phyloP scores from a whole-genome alignment of 2,329 filamentous ascomycete genomes.

The Aspergillus unguis region DNA sequence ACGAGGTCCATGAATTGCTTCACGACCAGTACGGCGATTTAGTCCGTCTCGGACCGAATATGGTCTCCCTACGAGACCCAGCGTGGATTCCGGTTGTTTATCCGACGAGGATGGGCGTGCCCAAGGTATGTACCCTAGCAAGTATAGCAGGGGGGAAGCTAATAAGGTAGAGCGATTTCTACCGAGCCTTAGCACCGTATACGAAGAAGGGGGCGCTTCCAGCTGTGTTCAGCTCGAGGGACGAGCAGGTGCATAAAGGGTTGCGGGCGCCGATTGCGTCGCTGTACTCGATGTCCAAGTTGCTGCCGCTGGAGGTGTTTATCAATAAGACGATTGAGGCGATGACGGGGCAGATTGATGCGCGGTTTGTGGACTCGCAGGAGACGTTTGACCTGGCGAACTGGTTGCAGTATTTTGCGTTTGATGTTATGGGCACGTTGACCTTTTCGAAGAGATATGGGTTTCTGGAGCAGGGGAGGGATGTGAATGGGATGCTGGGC shows the following conservation, averaged over 20 bases:
- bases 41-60: constrained; percentile 30
- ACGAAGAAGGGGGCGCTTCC: constrained; percentile 15
- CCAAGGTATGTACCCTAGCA: constrained; percentile 13
- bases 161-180: constrained; percentile 25
- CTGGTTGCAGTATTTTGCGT: constrained; percentile 35
- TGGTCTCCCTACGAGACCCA: constrained; percentile 28
- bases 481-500: constrained; percentile 26
- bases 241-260: constrained; percentile 27
- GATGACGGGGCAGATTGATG: not conserved
- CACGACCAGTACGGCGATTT: constrained; percentile 28
- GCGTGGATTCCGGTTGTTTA: constrained; percentile 22
- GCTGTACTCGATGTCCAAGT: constrained; percentile 12
- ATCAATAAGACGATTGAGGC: not conserved
- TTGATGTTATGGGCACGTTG: constrained; percentile 32
- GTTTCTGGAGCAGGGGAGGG: constrained; percentile 27
- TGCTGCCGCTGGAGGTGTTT: constrained; percentile 7
- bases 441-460: constrained; percentile 30
- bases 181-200: constrained; percentile 15
- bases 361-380: not conserved
- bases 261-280: constrained; percentile 11
- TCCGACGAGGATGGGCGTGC: constrained; percentile 14
- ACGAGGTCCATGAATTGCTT: constrained; percentile 18
- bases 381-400: constrained; percentile 21
- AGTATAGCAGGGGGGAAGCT: not conserved
- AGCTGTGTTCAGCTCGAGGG: constrained; percentile 28